Evolutionary conservation across 73 alveolate species (phyloP).

Genomic region (Paramecium tetraurelia): DNA sequence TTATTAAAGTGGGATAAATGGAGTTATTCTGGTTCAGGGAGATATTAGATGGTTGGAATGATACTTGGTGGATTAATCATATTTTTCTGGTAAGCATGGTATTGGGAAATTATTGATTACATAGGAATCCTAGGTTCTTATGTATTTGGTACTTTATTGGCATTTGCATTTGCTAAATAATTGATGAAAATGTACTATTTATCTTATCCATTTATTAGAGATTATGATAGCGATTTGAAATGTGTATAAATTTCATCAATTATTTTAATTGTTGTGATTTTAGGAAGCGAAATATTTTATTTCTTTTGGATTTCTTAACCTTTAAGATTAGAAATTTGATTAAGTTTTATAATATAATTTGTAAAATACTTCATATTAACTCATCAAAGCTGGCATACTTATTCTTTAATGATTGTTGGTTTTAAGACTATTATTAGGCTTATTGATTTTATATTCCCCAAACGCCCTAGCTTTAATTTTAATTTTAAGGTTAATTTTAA

Average conservation of each 20-base stretch:
- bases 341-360: neutral
- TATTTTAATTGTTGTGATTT: neutral
- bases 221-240: neutral
- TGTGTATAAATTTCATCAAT: neutral
- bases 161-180: neutral
- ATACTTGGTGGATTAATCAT: constrained; percentile 4
- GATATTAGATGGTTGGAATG: constrained; percentile 36
- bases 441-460: neutral
- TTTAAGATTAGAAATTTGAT: neutral
- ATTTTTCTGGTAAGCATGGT: constrained; percentile 21
- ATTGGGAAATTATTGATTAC: constrained; percentile 12
- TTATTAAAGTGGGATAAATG: constrained; percentile 57
- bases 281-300: neutral
- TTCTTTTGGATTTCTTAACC: constrained; percentile 20
- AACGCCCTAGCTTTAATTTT: neutral
- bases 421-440: neutral
- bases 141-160: neutral
- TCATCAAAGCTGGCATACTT: constrained; percentile 53
- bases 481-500: neutral
- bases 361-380: neutral
- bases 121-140: constrained; percentile 40
- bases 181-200: neutral
- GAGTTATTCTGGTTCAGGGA: constrained; percentile 63
- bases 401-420: neutral
- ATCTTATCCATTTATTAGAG: neutral